Conservation (phyloP, 805 yeast genomes). For the Metschnikowia cerradonensis region DNA sequence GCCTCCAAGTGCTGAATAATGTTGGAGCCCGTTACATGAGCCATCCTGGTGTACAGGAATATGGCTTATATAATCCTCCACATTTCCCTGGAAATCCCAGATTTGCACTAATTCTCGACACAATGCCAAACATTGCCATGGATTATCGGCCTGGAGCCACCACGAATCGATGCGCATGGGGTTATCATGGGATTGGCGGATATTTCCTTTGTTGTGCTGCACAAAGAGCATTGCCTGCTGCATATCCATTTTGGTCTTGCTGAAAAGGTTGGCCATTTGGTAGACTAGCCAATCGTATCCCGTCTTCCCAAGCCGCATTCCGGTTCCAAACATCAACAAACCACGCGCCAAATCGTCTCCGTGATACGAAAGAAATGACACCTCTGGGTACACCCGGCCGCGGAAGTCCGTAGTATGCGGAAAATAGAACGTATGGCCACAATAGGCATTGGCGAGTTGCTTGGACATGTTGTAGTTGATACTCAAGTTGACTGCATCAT, state of each 20-base stretch:
- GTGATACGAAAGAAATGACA: conserved; percentile 32
- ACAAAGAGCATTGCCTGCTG: conserved; percentile 26
- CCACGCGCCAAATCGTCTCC: conserved; percentile 33
- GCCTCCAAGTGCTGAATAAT: conserved; percentile 40
- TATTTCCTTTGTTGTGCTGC: conserved; percentile 18
- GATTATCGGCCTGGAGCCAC: conserved; percentile 38
- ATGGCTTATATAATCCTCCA: conserved; percentile 23
- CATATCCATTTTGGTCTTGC: conserved; percentile 25
- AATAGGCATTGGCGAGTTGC: conserved; percentile 22
- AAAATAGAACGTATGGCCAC: conserved; percentile 34
- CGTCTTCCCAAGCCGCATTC: conserved; percentile 30
- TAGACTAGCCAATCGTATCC: conserved; percentile 39
- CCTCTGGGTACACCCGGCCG: conserved; percentile 40
- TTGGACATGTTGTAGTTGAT: conserved; percentile 18
- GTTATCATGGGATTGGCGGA: conserved; percentile 25
- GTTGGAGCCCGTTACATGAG: conserved; percentile 45
- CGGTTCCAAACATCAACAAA: conserved; percentile 36
- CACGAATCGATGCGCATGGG: conserved; percentile 25
- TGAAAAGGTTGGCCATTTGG: conserved; percentile 35
- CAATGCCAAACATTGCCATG: conserved; percentile 37
- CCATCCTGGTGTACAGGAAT: conserved; percentile 43
- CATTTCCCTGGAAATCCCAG: conserved; percentile 12
- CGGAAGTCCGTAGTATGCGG: conserved; percentile 41
- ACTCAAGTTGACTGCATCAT: conserved; percentile 3
- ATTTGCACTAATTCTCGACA: conserved; percentile 30